phyloP scores from a whole-genome alignment of 495 filamentous ascomycete species.

The Alectoria sarmentosa region DNA sequence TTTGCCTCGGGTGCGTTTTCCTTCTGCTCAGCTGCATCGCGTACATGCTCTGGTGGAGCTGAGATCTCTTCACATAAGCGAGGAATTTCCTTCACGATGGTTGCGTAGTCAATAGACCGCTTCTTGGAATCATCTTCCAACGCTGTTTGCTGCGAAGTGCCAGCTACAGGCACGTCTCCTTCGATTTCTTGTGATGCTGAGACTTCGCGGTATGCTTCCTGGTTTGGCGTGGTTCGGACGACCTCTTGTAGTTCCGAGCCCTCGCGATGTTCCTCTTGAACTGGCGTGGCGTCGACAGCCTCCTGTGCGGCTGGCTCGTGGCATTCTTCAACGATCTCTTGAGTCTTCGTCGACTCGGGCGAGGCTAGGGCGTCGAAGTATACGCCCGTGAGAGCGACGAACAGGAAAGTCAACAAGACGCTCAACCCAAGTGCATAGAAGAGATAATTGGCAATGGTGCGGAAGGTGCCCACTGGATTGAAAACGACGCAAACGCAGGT shows the following conservation, averaged over 20 bases:
- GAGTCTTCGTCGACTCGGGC: background rate
- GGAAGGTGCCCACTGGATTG: background rate
- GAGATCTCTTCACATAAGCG: background rate
- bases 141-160: background rate
- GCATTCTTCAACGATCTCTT: background rate
- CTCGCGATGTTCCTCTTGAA: background rate
- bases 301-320: background rate
- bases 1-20: background rate
- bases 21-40: background rate
- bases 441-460: background rate
- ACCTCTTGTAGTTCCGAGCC: background rate
- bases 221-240: background rate
- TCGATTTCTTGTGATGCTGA: background rate
- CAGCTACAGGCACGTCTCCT: background rate
- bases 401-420: background rate
- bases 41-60: background rate
- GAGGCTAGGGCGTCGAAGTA: background rate
- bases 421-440: background rate
- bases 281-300: background rate
- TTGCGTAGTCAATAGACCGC: too few species aligned
- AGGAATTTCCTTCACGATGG: background rate
- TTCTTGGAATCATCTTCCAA: background rate
- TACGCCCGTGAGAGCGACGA: background rate
- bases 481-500: background rate
- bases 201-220: background rate